These are phyloP conservation scores for Lyophyllum atratum DNA, from an alignment of 768 basidiomycete species.

Conservation along the genomic window DNA sequence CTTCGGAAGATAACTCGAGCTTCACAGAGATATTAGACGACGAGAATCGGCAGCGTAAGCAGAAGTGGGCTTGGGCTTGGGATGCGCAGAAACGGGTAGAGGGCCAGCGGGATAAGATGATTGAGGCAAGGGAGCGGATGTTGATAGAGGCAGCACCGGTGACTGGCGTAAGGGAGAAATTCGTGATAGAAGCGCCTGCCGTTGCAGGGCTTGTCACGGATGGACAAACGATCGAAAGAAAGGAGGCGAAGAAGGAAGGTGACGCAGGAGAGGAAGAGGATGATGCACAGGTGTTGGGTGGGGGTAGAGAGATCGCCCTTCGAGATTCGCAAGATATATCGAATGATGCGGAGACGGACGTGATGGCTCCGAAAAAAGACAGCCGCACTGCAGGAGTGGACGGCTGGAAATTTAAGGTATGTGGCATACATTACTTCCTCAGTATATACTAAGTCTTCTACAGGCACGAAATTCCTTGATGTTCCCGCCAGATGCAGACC, in stretches of 20 bases:
- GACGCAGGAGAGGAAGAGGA: constrained; percentile 22
- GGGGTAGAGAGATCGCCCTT: constrained; percentile 24
- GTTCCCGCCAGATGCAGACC: constrained; percentile 93
- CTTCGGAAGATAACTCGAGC: constrained; percentile 97
- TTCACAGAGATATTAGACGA: constrained; percentile 91
- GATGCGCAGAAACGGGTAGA: constrained; percentile 86
- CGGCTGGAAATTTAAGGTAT: constrained; percentile 81
- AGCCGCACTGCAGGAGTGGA: constrained; percentile 72
- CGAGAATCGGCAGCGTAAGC: constrained; percentile 82
- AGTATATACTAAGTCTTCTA: neutral
- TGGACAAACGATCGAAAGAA: constrained; percentile 24
- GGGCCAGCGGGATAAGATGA: constrained; percentile 59
- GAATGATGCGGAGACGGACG: constrained; percentile 49
- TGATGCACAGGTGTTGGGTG: constrained; percentile 22
- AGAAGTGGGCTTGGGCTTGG: constrained; percentile 92
- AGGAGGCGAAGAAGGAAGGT: constrained; percentile 24
- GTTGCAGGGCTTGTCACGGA: constrained; percentile 56
- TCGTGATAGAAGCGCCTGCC: constrained; percentile 61
- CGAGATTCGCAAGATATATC: constrained; percentile 27
- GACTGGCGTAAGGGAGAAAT: constrained; percentile 66
- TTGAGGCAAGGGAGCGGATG: constrained; percentile 69
- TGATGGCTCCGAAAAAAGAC: constrained; percentile 82
- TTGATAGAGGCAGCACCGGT: constrained; percentile 67
- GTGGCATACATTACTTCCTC: constrained; percentile 1
- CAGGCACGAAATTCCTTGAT: constrained; percentile 93